Base-by-base conservation (phyloP, 2,329 filamentous ascomycete species). In the Fusarium sp. region DNA sequence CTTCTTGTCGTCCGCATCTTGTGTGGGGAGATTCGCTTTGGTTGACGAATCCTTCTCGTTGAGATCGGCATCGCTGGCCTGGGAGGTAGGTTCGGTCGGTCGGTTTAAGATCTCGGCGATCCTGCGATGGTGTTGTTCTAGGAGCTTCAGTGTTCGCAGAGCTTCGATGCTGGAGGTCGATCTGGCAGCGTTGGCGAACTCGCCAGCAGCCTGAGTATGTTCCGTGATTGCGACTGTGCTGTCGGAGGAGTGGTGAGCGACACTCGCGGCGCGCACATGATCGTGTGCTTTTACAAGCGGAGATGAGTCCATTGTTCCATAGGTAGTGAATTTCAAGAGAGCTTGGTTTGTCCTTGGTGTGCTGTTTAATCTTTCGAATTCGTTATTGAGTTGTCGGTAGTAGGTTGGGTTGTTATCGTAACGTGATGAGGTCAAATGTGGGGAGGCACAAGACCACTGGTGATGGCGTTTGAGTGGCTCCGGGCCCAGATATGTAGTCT, bases 111-210 rank as follows among this genome's bases (percentile, higher is more conserved):
- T 90, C 72, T 93, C 90, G 21, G 95, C 94, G 18, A 98, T 91
- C 71, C 91, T 91, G 74, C 91, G 90, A 81, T 99, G 96, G 81
- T 99, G 94, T 72, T 93, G 88, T 82, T 98, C 94, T 65, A 99
- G 91, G 6, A 98, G 88, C 74, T 89, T 90, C 68, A 99, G 86
- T 15, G 95, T 96, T 59, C 96, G 91, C 56, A 97, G 84, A 19
- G 95, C 96, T 86, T 97, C 88, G 71, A 87, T 80, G 79, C 86
- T 89, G 44, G 86, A 87, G 12, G 94, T 97, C 53, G 84, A 88
- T 69, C 90, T 89, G n/a, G 94, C 91, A 35, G 95, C 95, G 69
- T 92, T 92, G 69, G 94, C 92, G 81, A 97, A 98, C 81, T 97
- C 94, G 72, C 91, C 92, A 5, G 96, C 96, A 42, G 96, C 96